These are phyloP conservation scores for Corylus heterophylla DNA, from an alignment of 306 rosid species.

Conservation along the genomic window DNA sequence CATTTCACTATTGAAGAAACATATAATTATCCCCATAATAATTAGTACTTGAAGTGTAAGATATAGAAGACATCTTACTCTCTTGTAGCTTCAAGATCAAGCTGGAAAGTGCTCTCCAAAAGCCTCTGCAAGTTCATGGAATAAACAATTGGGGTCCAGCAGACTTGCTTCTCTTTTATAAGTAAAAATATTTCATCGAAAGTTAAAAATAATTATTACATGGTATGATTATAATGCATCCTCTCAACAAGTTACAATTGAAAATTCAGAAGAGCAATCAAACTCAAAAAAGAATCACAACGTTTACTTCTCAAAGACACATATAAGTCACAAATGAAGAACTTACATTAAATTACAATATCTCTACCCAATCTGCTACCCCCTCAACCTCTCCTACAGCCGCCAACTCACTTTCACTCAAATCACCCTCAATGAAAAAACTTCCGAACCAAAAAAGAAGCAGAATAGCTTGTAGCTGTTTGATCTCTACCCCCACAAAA, in stretches of 20 bases:
- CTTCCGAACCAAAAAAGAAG: background rate
- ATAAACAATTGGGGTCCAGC: constrained; percentile 20
- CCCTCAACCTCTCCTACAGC: background rate
- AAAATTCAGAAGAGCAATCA: background rate
- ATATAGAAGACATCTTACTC: constrained; percentile 58
- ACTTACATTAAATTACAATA: too few relatives aligned
- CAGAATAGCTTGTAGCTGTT: background rate
- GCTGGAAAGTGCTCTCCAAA: constrained; percentile 87
- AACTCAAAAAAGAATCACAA: too few relatives aligned
- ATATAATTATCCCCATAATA: background rate
- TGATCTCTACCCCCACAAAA: background rate
- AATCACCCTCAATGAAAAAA: too few relatives aligned
- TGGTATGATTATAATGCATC: background rate
- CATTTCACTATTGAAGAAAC: background rate
- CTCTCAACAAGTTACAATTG: background rate
- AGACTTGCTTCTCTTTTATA: constrained; percentile 3
- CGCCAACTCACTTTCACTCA: background rate
- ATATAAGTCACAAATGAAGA: too few relatives aligned
- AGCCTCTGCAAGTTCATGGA: constrained; percentile 65
- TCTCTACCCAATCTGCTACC: too few relatives aligned
- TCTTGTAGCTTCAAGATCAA: constrained; percentile 71
- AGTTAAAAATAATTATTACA: background rate
- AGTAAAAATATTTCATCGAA: background rate
- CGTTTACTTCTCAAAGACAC: too few relatives aligned
- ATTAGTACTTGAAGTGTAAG: constrained; percentile 21